Percentiles rank a stretch among this genome's conserved stretches.
Conservation (phyloP, 495 filamentous ascomycete genomes). For the Penicillium antarcticum region DNA sequence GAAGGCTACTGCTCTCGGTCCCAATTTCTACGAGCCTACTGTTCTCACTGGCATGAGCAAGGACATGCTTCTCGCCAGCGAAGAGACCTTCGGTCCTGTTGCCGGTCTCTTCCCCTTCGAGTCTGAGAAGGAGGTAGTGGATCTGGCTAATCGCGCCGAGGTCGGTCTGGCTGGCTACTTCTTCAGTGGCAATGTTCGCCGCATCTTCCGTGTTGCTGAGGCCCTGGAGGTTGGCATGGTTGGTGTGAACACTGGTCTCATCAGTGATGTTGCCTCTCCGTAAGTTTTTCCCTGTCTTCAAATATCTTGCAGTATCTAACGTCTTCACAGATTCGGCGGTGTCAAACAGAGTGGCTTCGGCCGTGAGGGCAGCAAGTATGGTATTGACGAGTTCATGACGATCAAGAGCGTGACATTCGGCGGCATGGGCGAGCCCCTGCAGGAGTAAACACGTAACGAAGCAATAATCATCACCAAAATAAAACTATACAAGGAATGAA, state of each 20-base stretch:
- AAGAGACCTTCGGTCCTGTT: constrained; percentile 89
- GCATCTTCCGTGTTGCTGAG: constrained; percentile 76
- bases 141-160: constrained; percentile 69
- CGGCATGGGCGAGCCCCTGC: constrained; percentile 61
- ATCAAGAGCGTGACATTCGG: constrained; percentile 88
- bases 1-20: constrained; percentile 58
- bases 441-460: constrained; percentile 24
- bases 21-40: constrained; percentile 80
- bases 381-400: constrained; percentile 82
- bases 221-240: constrained; percentile 89
- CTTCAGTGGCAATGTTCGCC: constrained; percentile 69
- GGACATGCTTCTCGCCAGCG: constrained; percentile 72
- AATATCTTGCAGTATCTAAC: constrained; percentile 17
- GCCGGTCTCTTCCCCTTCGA: constrained; percentile 81
- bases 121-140: constrained; percentile 79
- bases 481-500: background rate
- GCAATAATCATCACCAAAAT: background rate
- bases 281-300: constrained; percentile 24
- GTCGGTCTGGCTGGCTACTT: constrained; percentile 88
- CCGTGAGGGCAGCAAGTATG: constrained; percentile 86
- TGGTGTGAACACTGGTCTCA: constrained; percentile 78
- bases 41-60: constrained; percentile 76
- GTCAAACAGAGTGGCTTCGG: constrained; percentile 94
- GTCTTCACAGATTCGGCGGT: constrained; percentile 66
- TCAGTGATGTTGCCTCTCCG: constrained; percentile 76